Evolutionary conservation across 108 stramenopile species (phyloP), one percentile per base, ranked within the genome.

Genomic region (Epithemia pelagica): DNA sequence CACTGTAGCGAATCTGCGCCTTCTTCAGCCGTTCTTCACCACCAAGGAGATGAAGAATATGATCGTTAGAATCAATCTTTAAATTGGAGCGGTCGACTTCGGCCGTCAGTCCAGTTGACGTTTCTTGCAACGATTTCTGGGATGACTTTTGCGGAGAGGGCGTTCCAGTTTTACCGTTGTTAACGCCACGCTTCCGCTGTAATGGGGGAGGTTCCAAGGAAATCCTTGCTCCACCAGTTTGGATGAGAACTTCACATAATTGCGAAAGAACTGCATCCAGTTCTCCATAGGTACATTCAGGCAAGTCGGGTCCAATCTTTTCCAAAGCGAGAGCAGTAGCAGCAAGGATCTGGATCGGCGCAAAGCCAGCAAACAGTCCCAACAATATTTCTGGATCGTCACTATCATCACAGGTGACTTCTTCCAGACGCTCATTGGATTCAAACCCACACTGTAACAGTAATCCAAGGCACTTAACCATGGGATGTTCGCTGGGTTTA

Each of bases 261-360:
- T 71, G 67, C n/a, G 71, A 77, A 31, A 87, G 60, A 10, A 61
- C 59, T 10, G 75, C 72, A 0, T 62, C 64, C 30, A 85, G 54
- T 19, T 56, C 52, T 8, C 52, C 61, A 58, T 69, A 67, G 30
- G 64, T n/a, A 15, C 25, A 69, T 10, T 61, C 68, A 8, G 71
- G 74, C 58, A 71, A 32, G 23, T 52, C 23, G 2, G 69, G 68
- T 29, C 52, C 65, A 37, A 66, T 26, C 54, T 58, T 56, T 28
- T 74, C 46, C n/a, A 63, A 65, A 30, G 82, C 79, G 28, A 79
- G 68, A 37, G 78, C 80, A 29, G 77, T 71, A 54, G 70, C 65
- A 20, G 76, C 70, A 10, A 90, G 65, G 52, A 93, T 85, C 64
- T 93, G 92, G 32, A 87, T 70, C 20, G 92, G 92, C 3, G 89